Conservation (phyloP, 768 basidiomycete genomes). For the Trametes gibbosa region DNA sequence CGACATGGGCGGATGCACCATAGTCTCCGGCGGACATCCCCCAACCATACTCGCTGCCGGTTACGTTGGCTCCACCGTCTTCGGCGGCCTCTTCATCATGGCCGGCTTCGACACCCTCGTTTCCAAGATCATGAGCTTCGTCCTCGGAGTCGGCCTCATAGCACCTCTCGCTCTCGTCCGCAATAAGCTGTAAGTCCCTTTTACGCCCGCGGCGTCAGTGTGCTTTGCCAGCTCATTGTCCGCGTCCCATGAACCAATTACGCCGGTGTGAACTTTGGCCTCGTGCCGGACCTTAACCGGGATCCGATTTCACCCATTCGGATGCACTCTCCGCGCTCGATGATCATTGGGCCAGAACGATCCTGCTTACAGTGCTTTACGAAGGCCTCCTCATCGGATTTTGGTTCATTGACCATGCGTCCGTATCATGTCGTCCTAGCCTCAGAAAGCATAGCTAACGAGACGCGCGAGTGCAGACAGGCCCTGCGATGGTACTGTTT, state of each 20-base stretch:
- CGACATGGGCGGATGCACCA: slow-evolving; percentile 70
- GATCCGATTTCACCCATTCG: neutral
- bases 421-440: slow-evolving; percentile 30
- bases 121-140: slow-evolving; percentile 90
- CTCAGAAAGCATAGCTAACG: slow-evolving; percentile 26
- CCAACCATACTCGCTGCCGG: slow-evolving; percentile 72
- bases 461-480: slow-evolving; percentile 35
- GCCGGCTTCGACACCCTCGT: slow-evolving; percentile 88
- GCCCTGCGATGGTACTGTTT: slow-evolving; percentile 83
- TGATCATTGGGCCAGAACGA: slow-evolving; percentile 55
- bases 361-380: slow-evolving; percentile 74
- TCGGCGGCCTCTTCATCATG: slow-evolving; percentile 81
- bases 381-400: slow-evolving; percentile 88
- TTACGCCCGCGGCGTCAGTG: neutral
- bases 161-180: slow-evolving; percentile 82
- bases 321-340: neutral
- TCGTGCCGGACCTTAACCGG: slow-evolving; percentile 1
- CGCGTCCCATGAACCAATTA: neutral
- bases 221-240: neutral
- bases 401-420: slow-evolving; percentile 95
- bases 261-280: slow-evolving; percentile 12
- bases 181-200: slow-evolving; percentile 74
- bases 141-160: slow-evolving; percentile 84
- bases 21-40: slow-evolving; percentile 75
- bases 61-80: slow-evolving; percentile 77